Evolutionary conservation across 345 rosid species (phyloP), one percentile per base, ranked within the genome.

Genomic region (Murraya paniculata): DNA sequence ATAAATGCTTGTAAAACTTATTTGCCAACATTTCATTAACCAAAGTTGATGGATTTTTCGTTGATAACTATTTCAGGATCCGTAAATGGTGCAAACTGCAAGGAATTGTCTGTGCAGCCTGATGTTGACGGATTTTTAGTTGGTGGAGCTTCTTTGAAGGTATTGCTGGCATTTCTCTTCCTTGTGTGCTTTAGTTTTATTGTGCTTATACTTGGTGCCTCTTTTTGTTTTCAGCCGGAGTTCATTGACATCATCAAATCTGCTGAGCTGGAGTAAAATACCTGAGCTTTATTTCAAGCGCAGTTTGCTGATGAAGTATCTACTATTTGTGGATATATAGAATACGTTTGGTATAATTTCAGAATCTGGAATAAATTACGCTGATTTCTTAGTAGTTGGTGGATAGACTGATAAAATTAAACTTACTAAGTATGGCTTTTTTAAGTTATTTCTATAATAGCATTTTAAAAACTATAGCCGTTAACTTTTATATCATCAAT

Each of bases 61-160:
- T 14, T 13, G 19, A 22, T 38, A 21, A 45, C 48, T 74, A 50
- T 62, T 77, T 59, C 84, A 93, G 98, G 98, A 58, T 93, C 98
- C 7, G 98, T 91, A 58, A 93, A 68, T 82, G 98, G 91, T 76
- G 92, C 86, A 78, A 93, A 91, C 89, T 87, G 93, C 90, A 93
- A 90, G 85, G 98, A 90, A 81, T 86, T 93, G 85, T 94, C 89
- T 55, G 87, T 81, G 25, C 88, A 91, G 64, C 84, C 92, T 19
- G 94, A 93, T 86, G 90, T 91, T 57, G 98, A 93, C 84, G 98
- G 98, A 70, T 93, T 93, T 87, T 87, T 93, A 86, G 98, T 93
- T 50, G 98, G 98, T 62, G 98, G 98, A 71, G 98, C 98, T 77
- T 89, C 98, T 50, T 87, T 93, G 25, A 93, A 93, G 94, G 94